Conservation (phyloP, 2,329 filamentous ascomycete genomes). For the Didymella sp. region DNA sequence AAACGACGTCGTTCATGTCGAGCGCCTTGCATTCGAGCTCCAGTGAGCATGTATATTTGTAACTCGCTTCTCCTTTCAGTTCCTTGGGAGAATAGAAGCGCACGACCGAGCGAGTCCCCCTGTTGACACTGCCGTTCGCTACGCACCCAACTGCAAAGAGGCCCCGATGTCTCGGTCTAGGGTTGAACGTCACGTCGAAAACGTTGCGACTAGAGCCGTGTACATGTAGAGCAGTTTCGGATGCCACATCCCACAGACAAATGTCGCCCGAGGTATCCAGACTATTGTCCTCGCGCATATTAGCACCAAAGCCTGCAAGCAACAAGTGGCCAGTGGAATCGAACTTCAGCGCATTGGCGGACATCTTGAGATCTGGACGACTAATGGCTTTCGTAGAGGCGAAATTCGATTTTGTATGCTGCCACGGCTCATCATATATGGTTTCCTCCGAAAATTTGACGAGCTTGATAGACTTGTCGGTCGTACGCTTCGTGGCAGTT, state of each 20-base stretch:
- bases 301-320: slow-evolving; percentile 62
- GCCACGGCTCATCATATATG: slow-evolving; percentile 19
- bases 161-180: slow-evolving; percentile 40
- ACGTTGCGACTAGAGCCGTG: slow-evolving; percentile 60
- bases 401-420: slow-evolving; percentile 24
- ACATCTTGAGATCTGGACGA: slow-evolving; percentile 38
- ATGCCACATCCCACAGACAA: slow-evolving; percentile 60
- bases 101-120: slow-evolving; percentile 58
- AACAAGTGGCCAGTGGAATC: slow-evolving; percentile 52
- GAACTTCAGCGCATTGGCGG: slow-evolving; percentile 44
- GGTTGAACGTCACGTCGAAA: slow-evolving; percentile 66
- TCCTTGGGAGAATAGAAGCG: slow-evolving; percentile 56
- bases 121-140: slow-evolving; percentile 46
- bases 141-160: slow-evolving; percentile 63
- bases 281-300: slow-evolving; percentile 35
- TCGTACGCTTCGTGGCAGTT: slow-evolving; percentile 54
- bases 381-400: slow-evolving; percentile 41
- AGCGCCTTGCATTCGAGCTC: slow-evolving; percentile 64
- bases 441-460: slow-evolving; percentile 29
- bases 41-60: slow-evolving; percentile 42
- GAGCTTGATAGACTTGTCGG: slow-evolving; percentile 46
- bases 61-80: no score
- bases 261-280: slow-evolving; percentile 58
- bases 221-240: slow-evolving; percentile 52
- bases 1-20: slow-evolving; percentile 68